Conservation (phyloP, 2,329 filamentous ascomycete genomes). For the Talaromyces sp. region DNA sequence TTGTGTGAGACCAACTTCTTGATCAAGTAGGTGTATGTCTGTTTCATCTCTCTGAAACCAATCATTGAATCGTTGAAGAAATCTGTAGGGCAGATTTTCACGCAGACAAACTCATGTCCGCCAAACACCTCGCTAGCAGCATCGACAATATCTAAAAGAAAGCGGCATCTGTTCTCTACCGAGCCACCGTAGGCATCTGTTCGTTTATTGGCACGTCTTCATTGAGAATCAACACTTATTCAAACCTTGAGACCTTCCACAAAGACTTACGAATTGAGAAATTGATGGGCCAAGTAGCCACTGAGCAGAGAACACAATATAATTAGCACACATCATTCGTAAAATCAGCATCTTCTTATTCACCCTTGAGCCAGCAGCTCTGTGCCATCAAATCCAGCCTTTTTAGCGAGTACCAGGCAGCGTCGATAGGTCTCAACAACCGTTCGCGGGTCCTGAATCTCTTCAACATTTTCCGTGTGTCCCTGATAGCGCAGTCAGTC, state of each 20-base stretch:
- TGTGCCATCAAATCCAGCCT: constrained; percentile 21
- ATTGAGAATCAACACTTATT: neutral
- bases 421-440: constrained; percentile 20
- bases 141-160: constrained; percentile 32
- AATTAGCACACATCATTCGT: neutral
- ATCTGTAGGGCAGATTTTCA: constrained; percentile 20
- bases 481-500: neutral
- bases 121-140: constrained; percentile 21
- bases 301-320: neutral
- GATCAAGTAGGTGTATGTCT: constrained; percentile 21
- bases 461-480: neutral
- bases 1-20: constrained; percentile 15
- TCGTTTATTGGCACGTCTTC: constrained; percentile 24
- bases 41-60: constrained; percentile 20
- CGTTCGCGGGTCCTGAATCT: neutral
- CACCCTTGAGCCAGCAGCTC: constrained; percentile 20
- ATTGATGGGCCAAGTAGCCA: neutral
- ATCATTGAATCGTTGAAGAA: constrained; percentile 24
- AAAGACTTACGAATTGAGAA: neutral
- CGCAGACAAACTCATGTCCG: neutral
- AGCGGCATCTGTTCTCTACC: constrained; percentile 30
- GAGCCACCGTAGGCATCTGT: constrained; percentile 33
- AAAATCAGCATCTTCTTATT: neutral
- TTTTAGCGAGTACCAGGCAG: constrained; percentile 16
- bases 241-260: neutral